Conservation (phyloP, 2,329 filamentous ascomycete genomes). For the Aspergillus ruber region DNA sequence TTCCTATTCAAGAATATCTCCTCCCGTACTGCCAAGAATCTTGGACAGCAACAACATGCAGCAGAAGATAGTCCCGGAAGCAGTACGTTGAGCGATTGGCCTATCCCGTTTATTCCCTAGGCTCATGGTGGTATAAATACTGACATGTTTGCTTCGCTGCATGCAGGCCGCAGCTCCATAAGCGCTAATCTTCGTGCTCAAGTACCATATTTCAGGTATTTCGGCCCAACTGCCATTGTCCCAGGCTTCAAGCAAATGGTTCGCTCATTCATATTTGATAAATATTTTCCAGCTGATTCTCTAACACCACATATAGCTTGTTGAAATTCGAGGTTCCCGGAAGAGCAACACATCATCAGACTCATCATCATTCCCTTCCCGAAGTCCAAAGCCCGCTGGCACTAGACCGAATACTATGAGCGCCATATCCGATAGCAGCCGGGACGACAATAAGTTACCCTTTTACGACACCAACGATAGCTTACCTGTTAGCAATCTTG, state of each 20-base stretch:
- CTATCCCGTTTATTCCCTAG: not conserved
- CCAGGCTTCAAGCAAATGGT: conserved; percentile 93
- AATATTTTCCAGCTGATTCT: not conserved
- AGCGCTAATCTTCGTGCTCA: conserved; percentile 33
- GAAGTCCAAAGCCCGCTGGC: conserved; percentile 26
- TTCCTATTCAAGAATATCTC: conserved; percentile 11
- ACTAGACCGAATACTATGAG: conserved; percentile 11
- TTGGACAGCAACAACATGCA: conserved; percentile 13
- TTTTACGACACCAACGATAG: conserved; percentile 70
- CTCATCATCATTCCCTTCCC: conserved; percentile 30
- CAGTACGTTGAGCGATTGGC: conserved; percentile 20
- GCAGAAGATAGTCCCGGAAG: conserved; percentile 30
- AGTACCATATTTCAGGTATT: conserved; percentile 85
- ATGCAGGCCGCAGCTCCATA: conserved; percentile 31
- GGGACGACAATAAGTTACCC: conserved; percentile 47
- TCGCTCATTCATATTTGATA: not conserved
- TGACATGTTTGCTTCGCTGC: not conserved
- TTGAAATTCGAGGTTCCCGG: conserved; percentile 52
- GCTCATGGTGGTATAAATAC: not conserved
- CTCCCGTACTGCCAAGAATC: conserved; percentile 16
- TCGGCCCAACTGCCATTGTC: conserved; percentile 84
- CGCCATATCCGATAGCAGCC: conserved; percentile 14
- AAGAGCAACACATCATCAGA: conserved; percentile 36
- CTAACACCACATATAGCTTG: conserved; percentile 49
- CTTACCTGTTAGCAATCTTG: conserved; percentile 65